Base-by-base conservation (phyloP, 2,329 filamentous ascomycete genomes). In the Beauveria medogensis region DNA sequence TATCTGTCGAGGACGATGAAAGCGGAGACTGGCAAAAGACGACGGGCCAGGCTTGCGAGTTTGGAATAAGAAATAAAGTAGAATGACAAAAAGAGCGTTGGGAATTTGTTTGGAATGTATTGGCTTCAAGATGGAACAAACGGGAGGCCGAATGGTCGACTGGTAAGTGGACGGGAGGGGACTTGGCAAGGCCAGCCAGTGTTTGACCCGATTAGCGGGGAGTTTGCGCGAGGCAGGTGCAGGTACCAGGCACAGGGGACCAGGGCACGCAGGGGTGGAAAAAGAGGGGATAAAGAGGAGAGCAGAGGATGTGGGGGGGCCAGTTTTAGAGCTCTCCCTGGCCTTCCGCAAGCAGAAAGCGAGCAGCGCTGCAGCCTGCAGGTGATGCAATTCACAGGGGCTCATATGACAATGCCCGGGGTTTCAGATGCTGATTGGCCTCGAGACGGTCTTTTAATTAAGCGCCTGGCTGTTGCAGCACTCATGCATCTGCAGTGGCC, bases 301-400 rank as follows among this genome's bases (percentile, higher is more conserved):
- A 34, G 30, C 30, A 34, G 10, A 34, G 30, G 30, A 34, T 34
- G 30, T 34, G 22, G 28, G 41, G 41, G 41, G 10, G 20, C 43
- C n/a, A n/a, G 28, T 56, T 46, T 24, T 26, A 30, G 53, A 30
- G 26, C 28, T 37, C 54, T 56, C 54, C 41, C 54, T 56, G n/a
- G 52, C 52, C 26, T 56, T 40, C 30, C 20, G 55, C 30, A 50
- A 41, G 44, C 55, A 57, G 55, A 30, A 57, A 55, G 41, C 30
- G 53, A 55, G 41, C 40, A 14, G 18, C 53, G 18, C 2, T 12
- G 41, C 65, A 65, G 65, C 30, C 10, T 61, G 61, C 65, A 20
- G 64, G 65, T 62, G 64, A 54, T 26, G 34, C 37, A 48, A 20
- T 34, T 22, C 14, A 22, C 50, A 43, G 53, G 48, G 51, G 50